These are phyloP conservation scores for Scutellaria minor DNA, from an alignment of 257 asterid genomes.

Conservation along the genomic window DNA sequence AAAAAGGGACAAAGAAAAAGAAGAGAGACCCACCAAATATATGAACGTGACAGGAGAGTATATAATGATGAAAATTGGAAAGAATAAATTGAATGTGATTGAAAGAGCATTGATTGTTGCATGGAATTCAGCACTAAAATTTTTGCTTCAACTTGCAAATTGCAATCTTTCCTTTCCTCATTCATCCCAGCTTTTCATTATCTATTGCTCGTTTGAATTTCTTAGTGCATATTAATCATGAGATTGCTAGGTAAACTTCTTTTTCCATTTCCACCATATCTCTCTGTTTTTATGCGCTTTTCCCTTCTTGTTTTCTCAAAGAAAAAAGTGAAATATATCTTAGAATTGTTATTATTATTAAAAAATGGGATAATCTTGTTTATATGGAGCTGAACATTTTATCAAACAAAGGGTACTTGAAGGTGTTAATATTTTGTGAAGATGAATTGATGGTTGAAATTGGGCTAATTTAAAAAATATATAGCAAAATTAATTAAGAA, in stretches of 20 bases:
- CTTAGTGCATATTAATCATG: constrained; percentile 58
- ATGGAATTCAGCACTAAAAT: constrained; percentile 82
- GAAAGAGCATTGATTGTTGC: constrained; percentile 77
- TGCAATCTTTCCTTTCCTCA: constrained; percentile 48
- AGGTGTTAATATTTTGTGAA: background rate
- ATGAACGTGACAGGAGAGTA: constrained; percentile 26
- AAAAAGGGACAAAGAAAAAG: constrained; percentile 33
- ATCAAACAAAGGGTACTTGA: no score
- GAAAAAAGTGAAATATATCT: background rate
- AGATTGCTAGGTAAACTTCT: constrained; percentile 56
- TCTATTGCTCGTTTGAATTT: constrained; percentile 59
- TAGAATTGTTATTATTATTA: background rate
- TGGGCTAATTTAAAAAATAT: no score
- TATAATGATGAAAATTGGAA: constrained; percentile 61
- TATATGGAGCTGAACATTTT: background rate
- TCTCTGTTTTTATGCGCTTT: background rate
- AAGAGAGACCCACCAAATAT: constrained; percentile 43
- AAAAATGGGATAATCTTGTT: background rate
- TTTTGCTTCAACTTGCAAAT: constrained; percentile 72
- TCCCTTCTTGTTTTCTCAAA: background rate
- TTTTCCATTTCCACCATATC: constrained; percentile 49
- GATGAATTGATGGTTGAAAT: background rate
- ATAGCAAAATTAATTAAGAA: no score
- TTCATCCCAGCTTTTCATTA: constrained; percentile 29
- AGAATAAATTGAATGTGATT: constrained; percentile 45